phyloP scores from a whole-genome alignment of 2,329 filamentous ascomycete genomes.

The Hymenotorrendiella dingleyae region DNA sequence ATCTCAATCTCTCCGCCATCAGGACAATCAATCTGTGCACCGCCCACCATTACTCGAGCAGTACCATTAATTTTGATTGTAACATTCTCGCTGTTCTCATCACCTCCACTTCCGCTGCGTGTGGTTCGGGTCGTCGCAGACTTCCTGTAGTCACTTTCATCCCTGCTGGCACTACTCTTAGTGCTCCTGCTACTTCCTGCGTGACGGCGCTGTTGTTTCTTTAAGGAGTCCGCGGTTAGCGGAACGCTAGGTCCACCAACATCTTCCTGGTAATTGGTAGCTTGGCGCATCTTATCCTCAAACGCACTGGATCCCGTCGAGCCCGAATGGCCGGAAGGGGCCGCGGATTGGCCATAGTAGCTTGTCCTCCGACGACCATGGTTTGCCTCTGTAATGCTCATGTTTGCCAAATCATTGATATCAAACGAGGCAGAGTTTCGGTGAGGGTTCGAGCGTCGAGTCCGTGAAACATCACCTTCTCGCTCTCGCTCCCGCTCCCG shows the following conservation, averaged over 20 bases:
- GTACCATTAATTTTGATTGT: conserved; percentile 55
- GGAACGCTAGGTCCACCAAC: conserved; percentile 40
- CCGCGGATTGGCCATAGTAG: conserved; percentile 23
- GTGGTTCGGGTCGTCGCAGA: conserved; percentile 58
- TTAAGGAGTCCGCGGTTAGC: conserved; percentile 50
- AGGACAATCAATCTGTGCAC: conserved; percentile 51
- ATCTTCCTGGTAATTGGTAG: conserved; percentile 47
- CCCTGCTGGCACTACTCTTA: conserved; percentile 53
- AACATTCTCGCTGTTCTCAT: conserved; percentile 51
- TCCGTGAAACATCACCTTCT: background rate
- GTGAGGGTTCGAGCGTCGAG: background rate
- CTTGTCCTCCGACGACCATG: conserved; percentile 23
- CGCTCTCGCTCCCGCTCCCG: conserved; percentile 4
- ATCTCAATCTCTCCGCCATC: conserved; percentile 58
- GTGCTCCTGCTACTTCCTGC: conserved; percentile 46
- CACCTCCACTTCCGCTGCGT: conserved; percentile 36
- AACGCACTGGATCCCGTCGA: conserved; percentile 29
- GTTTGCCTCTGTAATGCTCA: conserved; percentile 23
- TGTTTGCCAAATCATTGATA: conserved; percentile 10
- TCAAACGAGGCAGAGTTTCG: background rate
- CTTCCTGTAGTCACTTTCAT: conserved; percentile 57
- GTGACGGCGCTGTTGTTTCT: conserved; percentile 40
- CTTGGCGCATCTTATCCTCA: conserved; percentile 39
- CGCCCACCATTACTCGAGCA: conserved; percentile 50
- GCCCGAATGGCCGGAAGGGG: background rate